Evolutionary conservation across 2,329 filamentous ascomycete genomes (phyloP), one percentile per base, ranked within the genome.

Genomic region (Xylaria sp.): DNA sequence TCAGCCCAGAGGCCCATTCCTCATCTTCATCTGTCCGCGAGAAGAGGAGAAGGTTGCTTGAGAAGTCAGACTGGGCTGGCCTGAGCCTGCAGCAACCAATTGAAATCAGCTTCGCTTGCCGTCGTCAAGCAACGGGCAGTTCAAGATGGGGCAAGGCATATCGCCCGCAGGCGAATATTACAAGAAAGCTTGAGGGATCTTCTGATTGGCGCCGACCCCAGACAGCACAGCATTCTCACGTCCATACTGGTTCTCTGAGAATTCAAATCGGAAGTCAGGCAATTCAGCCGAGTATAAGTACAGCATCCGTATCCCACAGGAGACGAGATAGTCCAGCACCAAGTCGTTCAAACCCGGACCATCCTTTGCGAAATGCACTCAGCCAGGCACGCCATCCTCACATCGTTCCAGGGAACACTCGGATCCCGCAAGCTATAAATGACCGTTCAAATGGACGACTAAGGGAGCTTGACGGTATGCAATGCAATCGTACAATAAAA

Each of bases 201-300:
- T 26, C 34, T 11, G 19, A 39, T 6, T 20, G 9, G 19, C 21
- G 45, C n/a, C 48, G 6, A 24, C 40, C 39, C 19, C 44, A 51
- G 17, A 34, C 39, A 13, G 8, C 21, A 6, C 24, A 46, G n/a
- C 42, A 41, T 24, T 20, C 41, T 7, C 52, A 49, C 21, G 44
- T 16, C 17, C 47, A 24, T 18, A n/a, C n/a, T n/a, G n/a, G n/a
- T n/a, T 43, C 47, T 34, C 52, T 74, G 19, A 69, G 47, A 39
- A 66, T 76, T 21, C 68, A 63, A 22, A 67, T 76, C 41, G 73
- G 73, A 7, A 72, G 67, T 39, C 68, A 69, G 48, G 69, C 71
- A 44, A 69, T 68, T 47, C 58, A 60, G 9, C 59, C 62, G 9
- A 67, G 59, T 50, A 18, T 52, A 34, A 53, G 29, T 17, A 61